Base-by-base conservation (phyloP, 2,329 filamentous ascomycete genomes). In the Teratosphaeria viscida region DNA sequence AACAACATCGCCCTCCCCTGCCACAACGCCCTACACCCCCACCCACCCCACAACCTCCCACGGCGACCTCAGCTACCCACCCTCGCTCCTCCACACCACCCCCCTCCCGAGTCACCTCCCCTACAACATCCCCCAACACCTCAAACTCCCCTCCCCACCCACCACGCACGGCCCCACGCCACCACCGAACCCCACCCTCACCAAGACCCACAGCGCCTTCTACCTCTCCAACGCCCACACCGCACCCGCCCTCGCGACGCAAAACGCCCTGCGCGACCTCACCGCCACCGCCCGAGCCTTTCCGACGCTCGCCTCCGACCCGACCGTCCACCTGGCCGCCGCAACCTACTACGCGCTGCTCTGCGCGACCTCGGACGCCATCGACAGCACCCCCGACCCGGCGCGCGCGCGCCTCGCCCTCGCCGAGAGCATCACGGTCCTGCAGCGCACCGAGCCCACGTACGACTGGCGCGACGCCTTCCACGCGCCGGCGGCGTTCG, bases 261-360 rank as follows among this genome's bases (percentile, higher is more conserved):
- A 8, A 5, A 35, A 58, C 14, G 56, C 56, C 26, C 12, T 12
- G 2, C n/a, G n/a, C 10, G 56, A 58, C 29, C 23, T 58, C n/a
- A 8, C 23, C 29, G 56, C 56, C 5, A 53, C 53, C 29, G 12
- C 23, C 11, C 49, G 29, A 2, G 56, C 56, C 1, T 58, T 58
- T 19, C 56, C 56, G 5, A 27, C 8, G 2, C 4, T 43, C 12
- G 11, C 14, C 29, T 32, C 29, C 8, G 27, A 35, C 52, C 26
- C 37, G 2, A 39, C 23, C 8, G 3, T 43, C 32, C n/a, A 35
- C 19, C 55, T 57, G 5, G 55, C 55, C 11, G 57, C 49, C 35
- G 47, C 55, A 27, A 32, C 59, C 14, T 57, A 47, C 55, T 53
- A 55, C 27, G 32, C 55, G 2, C 27, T 60, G 16, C 52, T 60